phyloP scores from a whole-genome alignment of 1,284 basidiomycete genomes.

The Ustilago trichophora region DNA sequence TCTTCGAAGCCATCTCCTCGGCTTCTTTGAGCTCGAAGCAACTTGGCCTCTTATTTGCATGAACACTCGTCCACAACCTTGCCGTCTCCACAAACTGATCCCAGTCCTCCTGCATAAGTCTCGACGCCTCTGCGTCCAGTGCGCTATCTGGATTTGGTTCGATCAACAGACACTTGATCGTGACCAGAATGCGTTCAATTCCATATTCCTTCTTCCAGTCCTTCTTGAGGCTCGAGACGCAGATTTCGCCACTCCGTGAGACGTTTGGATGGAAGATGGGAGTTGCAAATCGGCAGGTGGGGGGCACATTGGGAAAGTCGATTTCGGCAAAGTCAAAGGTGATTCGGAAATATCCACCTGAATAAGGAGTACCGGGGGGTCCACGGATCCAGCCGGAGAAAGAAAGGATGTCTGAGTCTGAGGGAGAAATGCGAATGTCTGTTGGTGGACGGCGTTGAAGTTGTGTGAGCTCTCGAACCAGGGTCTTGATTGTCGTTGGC shows the following conservation, averaged over 20 bases:
- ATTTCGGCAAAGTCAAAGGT: constrained; percentile 39
- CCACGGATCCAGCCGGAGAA: constrained; percentile 38
- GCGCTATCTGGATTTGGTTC: constrained; percentile 96
- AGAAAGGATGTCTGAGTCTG: constrained; percentile 38
- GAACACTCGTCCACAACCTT: constrained; percentile 82
- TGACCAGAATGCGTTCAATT: constrained; percentile 83
- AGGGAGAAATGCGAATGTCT: constrained; percentile 32
- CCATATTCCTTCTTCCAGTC: constrained; percentile 94
- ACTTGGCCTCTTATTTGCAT: constrained; percentile 72
- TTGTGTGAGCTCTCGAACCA: constrained; percentile 27
- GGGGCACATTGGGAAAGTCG: constrained; percentile 43
- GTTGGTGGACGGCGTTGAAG: constrained; percentile 20
- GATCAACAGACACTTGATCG: constrained; percentile 89
- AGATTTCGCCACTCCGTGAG: constrained; percentile 87
- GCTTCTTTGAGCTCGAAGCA: constrained; percentile 4
- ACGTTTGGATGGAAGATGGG: constrained; percentile 96
- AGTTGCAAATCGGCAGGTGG: constrained; percentile 24
- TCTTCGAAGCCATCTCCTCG: neutral
- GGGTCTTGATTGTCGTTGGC: constrained; percentile 25
- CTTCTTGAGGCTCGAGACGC: constrained; percentile 96
- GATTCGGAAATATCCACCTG: constrained; percentile 46
- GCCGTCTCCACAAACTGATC: constrained; percentile 86
- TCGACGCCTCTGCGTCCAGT: constrained; percentile 91
- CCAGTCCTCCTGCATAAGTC: constrained; percentile 79
- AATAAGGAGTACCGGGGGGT: constrained; percentile 86